A percentile compares a stretch with the other conserved stretches of the same genome.
These are phyloP conservation scores for Populus nigra DNA, from an alignment of 345 rosid genomes.

Conservation along the genomic window DNA sequence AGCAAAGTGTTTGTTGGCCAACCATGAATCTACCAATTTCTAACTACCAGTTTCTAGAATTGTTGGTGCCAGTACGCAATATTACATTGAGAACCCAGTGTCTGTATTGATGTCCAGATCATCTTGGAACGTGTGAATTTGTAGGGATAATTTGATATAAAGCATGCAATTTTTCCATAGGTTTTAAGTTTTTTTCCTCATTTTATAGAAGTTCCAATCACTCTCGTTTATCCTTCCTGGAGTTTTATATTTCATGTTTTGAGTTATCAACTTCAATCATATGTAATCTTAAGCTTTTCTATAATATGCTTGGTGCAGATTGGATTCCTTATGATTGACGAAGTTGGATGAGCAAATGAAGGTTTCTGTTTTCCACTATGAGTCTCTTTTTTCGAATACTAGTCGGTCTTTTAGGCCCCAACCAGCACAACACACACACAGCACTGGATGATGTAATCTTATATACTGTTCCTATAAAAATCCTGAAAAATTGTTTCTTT, in stretches of 20 bases:
- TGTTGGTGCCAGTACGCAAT: neutral
- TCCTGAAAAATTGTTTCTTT: neutral
- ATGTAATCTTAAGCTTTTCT: constrained; percentile 1
- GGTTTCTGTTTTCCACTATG: constrained; percentile 13
- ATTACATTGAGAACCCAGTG: neutral
- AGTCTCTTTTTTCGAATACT: neutral
- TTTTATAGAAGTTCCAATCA: neutral
- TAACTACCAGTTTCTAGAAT: neutral
- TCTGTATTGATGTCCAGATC: constrained; percentile 4
- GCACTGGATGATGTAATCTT: neutral
- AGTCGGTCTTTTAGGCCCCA: neutral
- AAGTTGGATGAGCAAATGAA: constrained; percentile 18
- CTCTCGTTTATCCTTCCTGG: neutral
- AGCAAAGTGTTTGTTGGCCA: constrained; percentile 53
- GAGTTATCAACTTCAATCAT: neutral
- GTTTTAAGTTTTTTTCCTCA: neutral
- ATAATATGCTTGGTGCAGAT: constrained; percentile 25
- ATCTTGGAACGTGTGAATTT: neutral
- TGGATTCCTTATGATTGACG: constrained; percentile 14
- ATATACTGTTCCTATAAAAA: neutral
- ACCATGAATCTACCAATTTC: constrained; percentile 27
- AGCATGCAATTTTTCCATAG: neutral
- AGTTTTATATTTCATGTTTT: neutral
- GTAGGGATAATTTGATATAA: neutral
- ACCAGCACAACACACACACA: neutral